Conservation (phyloP, 257 asterid species). For the Anisodus acutangulus region DNA sequence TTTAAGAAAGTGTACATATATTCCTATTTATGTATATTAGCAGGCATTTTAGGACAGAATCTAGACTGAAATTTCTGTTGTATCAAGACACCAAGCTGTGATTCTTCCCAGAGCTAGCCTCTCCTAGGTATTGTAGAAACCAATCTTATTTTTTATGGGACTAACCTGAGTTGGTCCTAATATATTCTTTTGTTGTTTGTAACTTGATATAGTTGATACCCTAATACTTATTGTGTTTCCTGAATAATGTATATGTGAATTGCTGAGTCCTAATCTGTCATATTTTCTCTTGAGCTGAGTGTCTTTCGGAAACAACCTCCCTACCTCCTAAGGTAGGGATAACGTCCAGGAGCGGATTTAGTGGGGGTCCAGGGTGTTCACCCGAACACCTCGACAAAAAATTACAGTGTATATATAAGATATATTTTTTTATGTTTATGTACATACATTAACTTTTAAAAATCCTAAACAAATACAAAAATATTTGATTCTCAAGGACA, state of each 20-base stretch:
- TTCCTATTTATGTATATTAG: not conserved
- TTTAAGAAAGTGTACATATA: not conserved
- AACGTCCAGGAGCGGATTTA: no score
- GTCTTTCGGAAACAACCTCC: no score
- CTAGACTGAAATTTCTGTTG: not conserved
- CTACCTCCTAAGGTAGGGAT: no score
- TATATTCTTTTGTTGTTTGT: not conserved
- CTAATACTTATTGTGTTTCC: not conserved
- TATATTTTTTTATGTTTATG: no score
- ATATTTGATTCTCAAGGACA: no score
- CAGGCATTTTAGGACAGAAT: not conserved
- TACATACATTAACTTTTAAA: no score
- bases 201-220: not conserved
- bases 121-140: not conserved
- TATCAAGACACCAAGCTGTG: not conserved
- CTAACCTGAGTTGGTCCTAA: not conserved
- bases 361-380: no score
- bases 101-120: not conserved
- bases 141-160: not conserved
- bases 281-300: no score
- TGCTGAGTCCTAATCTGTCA: not conserved
- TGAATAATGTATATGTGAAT: not conserved
- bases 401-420: no score
- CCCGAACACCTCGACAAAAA: no score
- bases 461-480: no score